Percentiles rank a stretch among this genome's conserved stretches.
These are phyloP conservation scores for Astrephomene gubernaculifera DNA, from an alignment of 139 green algal species.

Conservation along the genomic window DNA sequence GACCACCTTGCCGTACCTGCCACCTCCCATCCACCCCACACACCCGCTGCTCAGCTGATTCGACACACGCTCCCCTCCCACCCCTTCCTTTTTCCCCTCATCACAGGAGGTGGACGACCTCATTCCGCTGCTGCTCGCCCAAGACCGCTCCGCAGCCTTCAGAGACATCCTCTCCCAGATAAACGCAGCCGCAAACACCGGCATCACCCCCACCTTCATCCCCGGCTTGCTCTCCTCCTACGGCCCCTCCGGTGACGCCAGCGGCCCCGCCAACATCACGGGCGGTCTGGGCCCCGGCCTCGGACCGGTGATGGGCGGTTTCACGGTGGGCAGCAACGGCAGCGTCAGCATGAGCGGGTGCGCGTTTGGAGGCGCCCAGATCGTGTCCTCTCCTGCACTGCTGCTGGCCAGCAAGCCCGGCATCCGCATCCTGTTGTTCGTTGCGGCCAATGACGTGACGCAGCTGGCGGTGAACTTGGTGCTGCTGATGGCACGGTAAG, in stretches of 20 bases:
- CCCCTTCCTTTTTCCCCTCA: background rate
- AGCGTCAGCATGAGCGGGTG: background rate
- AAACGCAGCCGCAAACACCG: too few relatives aligned
- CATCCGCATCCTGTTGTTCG: constrained; percentile 44
- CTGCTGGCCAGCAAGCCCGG: constrained; percentile 25
- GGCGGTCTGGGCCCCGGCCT: background rate
- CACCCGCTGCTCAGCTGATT: too few relatives aligned
- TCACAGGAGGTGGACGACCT: constrained; percentile 43
- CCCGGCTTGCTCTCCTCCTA: too few relatives aligned
- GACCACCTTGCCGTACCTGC: too few relatives aligned
- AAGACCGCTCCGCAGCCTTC: constrained; percentile 53
- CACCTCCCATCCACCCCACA: too few relatives aligned
- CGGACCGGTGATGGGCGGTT: too few relatives aligned
- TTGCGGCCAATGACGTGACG: constrained; percentile 47
- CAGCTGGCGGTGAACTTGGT: constrained; percentile 48
- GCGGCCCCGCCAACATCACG: background rate
- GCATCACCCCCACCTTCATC: too few relatives aligned
- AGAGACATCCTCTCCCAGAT: constrained; percentile 37
- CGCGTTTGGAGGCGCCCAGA: too few relatives aligned
- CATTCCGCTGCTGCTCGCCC: constrained; percentile 51
- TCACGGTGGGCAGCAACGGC: too few relatives aligned
- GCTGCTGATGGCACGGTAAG: constrained; percentile 44
- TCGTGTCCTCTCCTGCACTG: background rate
- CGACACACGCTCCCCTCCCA: too few relatives aligned
- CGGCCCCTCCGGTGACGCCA: background rate